Conservation (phyloP, 2,329 filamentous ascomycete genomes). For the Corniculantispora saksenae region DNA sequence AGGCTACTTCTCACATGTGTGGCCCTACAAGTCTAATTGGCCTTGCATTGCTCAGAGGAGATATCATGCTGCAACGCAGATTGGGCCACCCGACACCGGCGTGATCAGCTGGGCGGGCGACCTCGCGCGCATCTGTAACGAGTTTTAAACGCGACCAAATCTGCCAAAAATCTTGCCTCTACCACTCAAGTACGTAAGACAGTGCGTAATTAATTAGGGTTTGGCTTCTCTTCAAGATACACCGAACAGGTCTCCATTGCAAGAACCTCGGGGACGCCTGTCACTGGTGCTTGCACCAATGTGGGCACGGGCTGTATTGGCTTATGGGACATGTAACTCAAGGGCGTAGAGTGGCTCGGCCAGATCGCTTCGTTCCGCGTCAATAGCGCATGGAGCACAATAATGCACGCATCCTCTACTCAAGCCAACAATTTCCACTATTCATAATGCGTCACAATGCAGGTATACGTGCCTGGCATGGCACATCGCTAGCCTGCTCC, state of each 20-base stretch:
- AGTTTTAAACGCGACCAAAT: too few relatives aligned
- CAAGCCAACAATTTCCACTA: not conserved
- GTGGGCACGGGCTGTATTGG: too few relatives aligned
- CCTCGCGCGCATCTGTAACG: not conserved
- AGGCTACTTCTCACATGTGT: not conserved
- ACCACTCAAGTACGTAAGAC: too few relatives aligned
- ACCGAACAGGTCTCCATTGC: too few relatives aligned
- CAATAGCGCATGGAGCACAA: not conserved
- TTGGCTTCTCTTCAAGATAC: too few relatives aligned
- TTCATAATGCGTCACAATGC: not conserved
- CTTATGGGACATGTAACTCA: too few relatives aligned
- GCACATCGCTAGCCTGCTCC: not conserved
- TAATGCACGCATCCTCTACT: not conserved
- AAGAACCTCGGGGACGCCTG: too few relatives aligned
- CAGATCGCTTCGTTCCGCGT: not conserved
- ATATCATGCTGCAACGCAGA: not conserved
- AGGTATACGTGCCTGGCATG: not conserved
- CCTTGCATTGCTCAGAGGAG: not conserved
- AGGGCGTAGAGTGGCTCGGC: not conserved
- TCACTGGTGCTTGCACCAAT: too few relatives aligned
- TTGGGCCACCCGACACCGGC: not conserved
- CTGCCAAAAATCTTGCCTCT: too few relatives aligned
- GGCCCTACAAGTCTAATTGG: not conserved
- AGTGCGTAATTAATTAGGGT: too few relatives aligned
- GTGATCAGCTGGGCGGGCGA: not conserved